Percentiles rank a stretch among this genome's conserved stretches.
Conservation (phyloP, 108 stramenopile species). For the Pseudonitzschia multiseries region DNA sequence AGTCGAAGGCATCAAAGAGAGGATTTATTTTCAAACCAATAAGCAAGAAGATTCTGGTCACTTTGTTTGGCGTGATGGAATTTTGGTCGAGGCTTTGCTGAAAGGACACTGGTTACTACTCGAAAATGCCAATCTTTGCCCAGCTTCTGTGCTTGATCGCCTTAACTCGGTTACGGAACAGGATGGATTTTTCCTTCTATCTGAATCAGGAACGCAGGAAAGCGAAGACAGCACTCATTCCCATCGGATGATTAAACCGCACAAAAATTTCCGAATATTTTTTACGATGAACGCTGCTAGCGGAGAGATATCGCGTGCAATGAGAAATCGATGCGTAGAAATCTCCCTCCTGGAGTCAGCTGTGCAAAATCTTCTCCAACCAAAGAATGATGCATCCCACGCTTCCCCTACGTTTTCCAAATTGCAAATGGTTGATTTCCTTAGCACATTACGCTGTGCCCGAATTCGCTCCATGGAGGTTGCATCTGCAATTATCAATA, state of each 20-base stretch:
- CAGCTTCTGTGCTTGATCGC: constrained; percentile 95
- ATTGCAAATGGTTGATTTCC: constrained; percentile 12
- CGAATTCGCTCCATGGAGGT: constrained; percentile 22
- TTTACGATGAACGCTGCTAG: constrained; percentile 85
- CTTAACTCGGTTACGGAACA: constrained; percentile 96
- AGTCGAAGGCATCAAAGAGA: constrained; percentile 3
- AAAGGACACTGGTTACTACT: constrained; percentile 93
- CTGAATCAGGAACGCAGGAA: constrained; percentile 84
- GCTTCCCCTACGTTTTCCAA: neutral
- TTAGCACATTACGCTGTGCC: constrained; percentile 14
- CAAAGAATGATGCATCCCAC: neutral
- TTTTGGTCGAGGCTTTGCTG: constrained; percentile 89
- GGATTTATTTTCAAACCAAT: neutral
- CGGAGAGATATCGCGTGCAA: constrained; percentile 97
- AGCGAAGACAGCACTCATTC: constrained; percentile 2
- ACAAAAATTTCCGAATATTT: constrained; percentile 94
- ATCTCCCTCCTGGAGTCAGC: constrained; percentile 46
- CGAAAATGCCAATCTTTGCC: constrained; percentile 95
- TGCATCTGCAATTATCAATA: constrained; percentile 9
- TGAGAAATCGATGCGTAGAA: constrained; percentile 99
- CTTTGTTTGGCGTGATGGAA: constrained; percentile 95
- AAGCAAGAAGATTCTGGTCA: constrained; percentile 33
- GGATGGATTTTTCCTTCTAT: constrained; percentile 89
- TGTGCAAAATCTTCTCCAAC: neutral
- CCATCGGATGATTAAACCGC: constrained; percentile 80